A percentile compares a stretch with the other conserved stretches of the same genome.
These are phyloP conservation scores for Talaromyces sp. DNA, from an alignment of 2,329 filamentous ascomycete species.

Conservation along the genomic window DNA sequence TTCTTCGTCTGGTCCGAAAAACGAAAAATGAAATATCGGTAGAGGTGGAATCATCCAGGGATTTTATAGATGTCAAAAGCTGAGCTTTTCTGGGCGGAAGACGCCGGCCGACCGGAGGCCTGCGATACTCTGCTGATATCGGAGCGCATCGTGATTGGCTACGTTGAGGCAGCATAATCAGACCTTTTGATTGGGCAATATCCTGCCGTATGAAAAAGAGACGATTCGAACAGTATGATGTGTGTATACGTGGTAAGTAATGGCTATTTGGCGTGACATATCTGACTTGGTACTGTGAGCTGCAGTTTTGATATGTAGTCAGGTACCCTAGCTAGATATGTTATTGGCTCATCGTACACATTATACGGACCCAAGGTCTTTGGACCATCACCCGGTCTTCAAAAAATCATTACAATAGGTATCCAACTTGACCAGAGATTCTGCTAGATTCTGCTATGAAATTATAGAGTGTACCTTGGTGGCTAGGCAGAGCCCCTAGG, in stretches of 20 bases:
- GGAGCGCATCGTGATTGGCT: background rate
- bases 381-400: background rate
- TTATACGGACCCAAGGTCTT: no score
- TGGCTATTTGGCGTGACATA: background rate
- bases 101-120: slow-evolving; percentile 2
- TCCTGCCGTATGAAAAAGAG: background rate
- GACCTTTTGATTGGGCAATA: background rate
- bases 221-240: background rate
- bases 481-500: background rate
- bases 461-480: background rate
- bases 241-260: no score
- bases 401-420: no score
- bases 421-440: no score
- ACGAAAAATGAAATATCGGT: background rate
- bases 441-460: no score
- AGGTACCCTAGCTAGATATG: no score
- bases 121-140: slow-evolving; percentile 3
- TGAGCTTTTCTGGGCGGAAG: background rate
- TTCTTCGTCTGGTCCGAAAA: background rate
- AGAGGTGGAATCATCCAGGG: background rate
- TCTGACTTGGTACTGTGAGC: background rate
- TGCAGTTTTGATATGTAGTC: no score
- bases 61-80: background rate
- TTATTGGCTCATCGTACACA: no score
- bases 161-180: background rate